Base-by-base conservation (phyloP, 1,139 yeast species). In the Pichia sp. region DNA sequence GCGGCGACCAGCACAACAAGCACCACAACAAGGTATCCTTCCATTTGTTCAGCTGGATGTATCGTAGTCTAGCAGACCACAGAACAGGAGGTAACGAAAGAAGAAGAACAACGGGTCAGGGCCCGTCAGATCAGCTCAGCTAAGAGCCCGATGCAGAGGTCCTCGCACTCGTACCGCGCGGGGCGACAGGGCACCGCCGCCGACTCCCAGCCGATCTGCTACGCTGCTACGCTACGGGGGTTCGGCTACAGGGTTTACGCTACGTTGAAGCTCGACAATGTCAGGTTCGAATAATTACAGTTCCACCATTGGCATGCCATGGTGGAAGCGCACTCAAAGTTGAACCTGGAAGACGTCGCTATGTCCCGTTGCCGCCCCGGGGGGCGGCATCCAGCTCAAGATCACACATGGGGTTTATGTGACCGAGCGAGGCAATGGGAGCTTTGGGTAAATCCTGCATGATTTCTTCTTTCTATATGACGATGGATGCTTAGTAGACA, bases 241-340 rank as follows among this genome's bases (percentile, higher is more conserved):
- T 30, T 11, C 26, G 16, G 15, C 41, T 5, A 36, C 2, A 11
- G 13, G 51, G 23, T 40, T 40, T 40, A 10, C 13, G 30, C 16
- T 46, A 32, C 26, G 41, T 15, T 19, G 23, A 3, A 19, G 23
- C 3, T 19, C 23, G 23, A 19, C 23, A 19, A 72, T 84, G 86
- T 84, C 59, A 75, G 75, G 85, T 75, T 76, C 54, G 75, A 60
- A 76, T 82, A 85, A 85, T 84, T 85, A 82, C 90, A 82, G 80
- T 77, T 73, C 69, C 82, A 78, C 81, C 87, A 79, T 77, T 71
- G 76, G 64, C 62, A 64, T 67, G 67, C 78, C 78, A 73, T 76
- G 85, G 79, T 76, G 82, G 70, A 74, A 79, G 76, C 89, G 92
- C 79, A 85, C 90, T 85, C 92, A 85, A 85, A 82, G 75, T 68